Conservation (phyloP, 345 rosid species). For the Anastatica hierochuntica region DNA sequence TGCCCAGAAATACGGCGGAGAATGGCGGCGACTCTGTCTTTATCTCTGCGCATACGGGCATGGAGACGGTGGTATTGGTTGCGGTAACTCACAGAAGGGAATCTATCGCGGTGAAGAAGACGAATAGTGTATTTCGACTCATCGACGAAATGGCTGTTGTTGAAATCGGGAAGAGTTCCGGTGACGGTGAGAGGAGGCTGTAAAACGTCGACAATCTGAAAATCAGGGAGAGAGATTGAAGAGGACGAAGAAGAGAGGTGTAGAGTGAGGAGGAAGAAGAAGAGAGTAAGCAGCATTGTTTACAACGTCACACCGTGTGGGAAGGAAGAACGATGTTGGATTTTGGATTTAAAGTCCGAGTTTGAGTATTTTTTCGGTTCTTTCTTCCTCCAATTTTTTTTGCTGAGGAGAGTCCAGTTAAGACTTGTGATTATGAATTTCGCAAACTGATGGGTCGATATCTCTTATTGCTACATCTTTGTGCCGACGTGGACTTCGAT, state of each 20-base stretch:
- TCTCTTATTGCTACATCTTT: too few species aligned
- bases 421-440: too few species aligned
- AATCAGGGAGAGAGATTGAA: constrained; percentile 25
- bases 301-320: background rate
- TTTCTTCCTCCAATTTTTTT: too few species aligned
- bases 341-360: too few species aligned
- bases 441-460: too few species aligned
- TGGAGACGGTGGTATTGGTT: constrained; percentile 44
- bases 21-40: constrained; percentile 43
- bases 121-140: constrained; percentile 21
- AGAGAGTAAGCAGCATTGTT: constrained; percentile 16
- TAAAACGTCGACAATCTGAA: constrained; percentile 20
- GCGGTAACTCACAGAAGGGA: constrained; percentile 21
- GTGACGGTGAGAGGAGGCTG: constrained; percentile 22
- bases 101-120: constrained; percentile 61
- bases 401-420: too few species aligned
- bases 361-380: too few species aligned
- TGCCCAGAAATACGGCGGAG: constrained; percentile 37
- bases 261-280: constrained; percentile 1
- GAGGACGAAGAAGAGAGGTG: constrained; percentile 7
- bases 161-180: constrained; percentile 11
- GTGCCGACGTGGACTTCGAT: too few species aligned
- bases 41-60: constrained; percentile 66
- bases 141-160: constrained; percentile 4
- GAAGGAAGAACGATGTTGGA: too few species aligned